Evolutionary conservation across 768 basidiomycete species (phyloP).

Genomic region (Serendipita vermifera): DNA sequence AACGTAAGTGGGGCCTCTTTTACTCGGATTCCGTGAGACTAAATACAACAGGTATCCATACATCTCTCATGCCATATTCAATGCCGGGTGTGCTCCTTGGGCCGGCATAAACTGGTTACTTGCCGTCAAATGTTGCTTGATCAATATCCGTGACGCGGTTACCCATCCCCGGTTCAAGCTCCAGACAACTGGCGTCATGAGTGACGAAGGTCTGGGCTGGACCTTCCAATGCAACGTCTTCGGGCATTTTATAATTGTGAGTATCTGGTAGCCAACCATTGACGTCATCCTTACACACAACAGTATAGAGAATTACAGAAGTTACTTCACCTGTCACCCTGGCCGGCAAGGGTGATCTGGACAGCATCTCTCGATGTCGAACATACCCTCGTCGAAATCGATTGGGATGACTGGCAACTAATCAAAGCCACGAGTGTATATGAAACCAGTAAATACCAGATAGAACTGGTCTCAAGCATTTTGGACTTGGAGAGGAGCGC

Average conservation of each 20-base stretch:
- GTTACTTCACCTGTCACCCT: conserved; percentile 28
- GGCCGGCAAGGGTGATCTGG: conserved; percentile 57
- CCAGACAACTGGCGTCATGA: conserved; percentile 47
- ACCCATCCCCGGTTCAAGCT: conserved; percentile 43
- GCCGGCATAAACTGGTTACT: conserved; percentile 37
- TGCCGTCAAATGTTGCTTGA: conserved; percentile 36
- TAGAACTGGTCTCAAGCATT: conserved; percentile 45
- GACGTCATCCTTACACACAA: neutral
- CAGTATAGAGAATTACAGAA: conserved; percentile 54
- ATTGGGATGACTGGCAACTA: conserved; percentile 61
- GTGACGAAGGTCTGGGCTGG: conserved; percentile 59
- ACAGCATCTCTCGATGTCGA: conserved; percentile 55
- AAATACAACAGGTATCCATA: conserved; percentile 51
- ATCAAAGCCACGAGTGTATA: conserved; percentile 49
- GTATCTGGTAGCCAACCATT: conserved; percentile 20
- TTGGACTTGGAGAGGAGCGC: conserved; percentile 16
- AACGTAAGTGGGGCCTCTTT: too few relatives aligned
- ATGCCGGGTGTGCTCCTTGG: conserved; percentile 61
- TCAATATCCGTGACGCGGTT: conserved; percentile 33
- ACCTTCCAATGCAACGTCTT: conserved; percentile 81
- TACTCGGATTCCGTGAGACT: too few relatives aligned
- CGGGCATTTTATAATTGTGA: conserved; percentile 63
- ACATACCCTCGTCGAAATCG: conserved; percentile 31
- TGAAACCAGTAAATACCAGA: conserved; percentile 62
- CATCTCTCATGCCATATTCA: conserved; percentile 66